A percentile compares a stretch with the other conserved stretches of the same genome.
These are phyloP conservation scores for Mortierella sp. DNA, from an alignment of 371 early-diverging fungal genomes.

Conservation along the genomic window DNA sequence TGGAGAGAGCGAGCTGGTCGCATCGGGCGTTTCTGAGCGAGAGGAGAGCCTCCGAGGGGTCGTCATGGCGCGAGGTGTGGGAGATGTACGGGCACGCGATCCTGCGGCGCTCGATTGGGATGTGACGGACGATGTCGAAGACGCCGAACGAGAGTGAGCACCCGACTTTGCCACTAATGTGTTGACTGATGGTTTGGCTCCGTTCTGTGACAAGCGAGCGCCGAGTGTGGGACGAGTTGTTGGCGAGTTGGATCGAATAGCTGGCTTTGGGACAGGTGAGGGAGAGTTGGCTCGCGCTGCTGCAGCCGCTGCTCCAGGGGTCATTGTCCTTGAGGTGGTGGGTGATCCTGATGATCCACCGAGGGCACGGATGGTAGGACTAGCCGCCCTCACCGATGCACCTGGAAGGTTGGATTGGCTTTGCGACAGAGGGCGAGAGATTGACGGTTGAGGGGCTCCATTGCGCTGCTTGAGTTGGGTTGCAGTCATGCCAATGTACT, in stretches of 20 bases:
- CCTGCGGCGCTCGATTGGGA: slow-evolving; percentile 47
- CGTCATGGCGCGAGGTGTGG: slow-evolving; percentile 45
- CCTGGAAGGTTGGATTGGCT: slow-evolving; percentile 16
- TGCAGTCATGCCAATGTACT: slow-evolving; percentile 73
- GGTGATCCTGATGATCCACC: slow-evolving; percentile 45
- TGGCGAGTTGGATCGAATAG: slow-evolving; percentile 39
- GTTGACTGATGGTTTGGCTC: slow-evolving; percentile 27
- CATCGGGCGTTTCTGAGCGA: slow-evolving; percentile 46
- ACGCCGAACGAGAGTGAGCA: slow-evolving; percentile 46
- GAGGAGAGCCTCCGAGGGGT: slow-evolving; percentile 49
- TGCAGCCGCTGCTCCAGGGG: slow-evolving; percentile 14
- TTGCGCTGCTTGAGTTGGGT: slow-evolving; percentile 67
- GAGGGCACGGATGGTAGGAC: slow-evolving; percentile 46
- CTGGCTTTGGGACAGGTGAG: slow-evolving; percentile 39
- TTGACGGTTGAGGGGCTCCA: slow-evolving; percentile 34
- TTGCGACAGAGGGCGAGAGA: slow-evolving; percentile 14
- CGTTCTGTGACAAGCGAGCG: slow-evolving; percentile 28
- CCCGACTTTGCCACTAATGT: slow-evolving; percentile 22
- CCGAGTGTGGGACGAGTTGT: slow-evolving; percentile 34
- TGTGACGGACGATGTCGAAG: slow-evolving; percentile 47
- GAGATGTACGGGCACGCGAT: slow-evolving; percentile 36
- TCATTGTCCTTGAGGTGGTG: slow-evolving; percentile 31
- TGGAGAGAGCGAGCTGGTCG: slow-evolving; percentile 22
- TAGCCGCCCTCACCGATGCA: slow-evolving; percentile 24
- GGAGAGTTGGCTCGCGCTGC: slow-evolving; percentile 44